Percentiles rank a stretch among this genome's conserved stretches.
Evolutionary conservation across 345 rosid genomes (phyloP).

Genomic region (Hevea brasiliensis): DNA sequence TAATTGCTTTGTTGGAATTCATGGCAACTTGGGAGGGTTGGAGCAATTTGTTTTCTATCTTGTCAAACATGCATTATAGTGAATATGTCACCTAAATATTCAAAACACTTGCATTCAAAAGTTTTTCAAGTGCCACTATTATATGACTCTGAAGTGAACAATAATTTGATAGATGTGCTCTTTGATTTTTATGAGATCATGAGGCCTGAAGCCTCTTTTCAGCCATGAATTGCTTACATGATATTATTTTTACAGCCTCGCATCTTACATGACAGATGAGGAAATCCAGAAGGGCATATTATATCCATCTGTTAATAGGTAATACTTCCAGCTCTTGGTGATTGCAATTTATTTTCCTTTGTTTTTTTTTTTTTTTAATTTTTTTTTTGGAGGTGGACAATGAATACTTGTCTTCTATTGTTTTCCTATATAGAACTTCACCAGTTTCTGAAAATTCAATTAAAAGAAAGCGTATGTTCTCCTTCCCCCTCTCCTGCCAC

Average conservation of each 20-base stretch:
- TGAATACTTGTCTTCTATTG: background rate
- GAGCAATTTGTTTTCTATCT: background rate
- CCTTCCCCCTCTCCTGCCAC: background rate
- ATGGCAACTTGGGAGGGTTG: background rate
- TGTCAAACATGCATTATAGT: background rate
- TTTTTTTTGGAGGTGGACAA: background rate
- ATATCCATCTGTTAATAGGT: slow-evolving; percentile 89
- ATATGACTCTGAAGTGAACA: background rate
- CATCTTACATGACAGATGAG: slow-evolving; percentile 88
- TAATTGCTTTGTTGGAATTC: background rate
- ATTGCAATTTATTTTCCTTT: background rate
- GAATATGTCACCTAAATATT: background rate
- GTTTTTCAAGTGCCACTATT: background rate
- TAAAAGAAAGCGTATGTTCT: background rate
- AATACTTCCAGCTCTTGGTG: slow-evolving; percentile 15
- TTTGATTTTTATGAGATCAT: background rate
- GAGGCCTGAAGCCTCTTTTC: slow-evolving; percentile 4
- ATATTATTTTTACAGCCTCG: slow-evolving; percentile 64
- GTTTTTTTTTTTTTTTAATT: too few relatives aligned
- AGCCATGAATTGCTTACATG: slow-evolving; percentile 15
- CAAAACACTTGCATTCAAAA: background rate
- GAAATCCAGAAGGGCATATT: slow-evolving; percentile 74
- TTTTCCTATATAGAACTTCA: background rate
- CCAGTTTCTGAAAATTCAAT: background rate
- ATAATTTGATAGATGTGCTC: background rate